A percentile compares a stretch with the other conserved stretches of the same genome.
phyloP scores from a whole-genome alignment of 768 basidiomycete genomes.

The Rickenella mellea region DNA sequence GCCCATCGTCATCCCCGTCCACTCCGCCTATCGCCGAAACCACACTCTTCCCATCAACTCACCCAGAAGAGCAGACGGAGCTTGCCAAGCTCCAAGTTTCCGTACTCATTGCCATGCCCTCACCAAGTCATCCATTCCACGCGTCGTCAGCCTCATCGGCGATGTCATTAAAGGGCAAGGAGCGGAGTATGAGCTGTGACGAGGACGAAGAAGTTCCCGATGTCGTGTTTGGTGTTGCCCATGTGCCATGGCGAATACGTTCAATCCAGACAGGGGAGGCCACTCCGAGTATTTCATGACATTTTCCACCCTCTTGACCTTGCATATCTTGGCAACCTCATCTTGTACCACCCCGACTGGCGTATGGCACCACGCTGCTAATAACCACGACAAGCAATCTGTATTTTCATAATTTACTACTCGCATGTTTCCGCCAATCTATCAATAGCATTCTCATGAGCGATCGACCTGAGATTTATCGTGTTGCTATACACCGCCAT shows the following conservation, averaged over 20 bases:
- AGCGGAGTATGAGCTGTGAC: constrained; percentile 11
- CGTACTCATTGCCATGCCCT: constrained; percentile 52
- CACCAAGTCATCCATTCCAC: constrained; percentile 17
- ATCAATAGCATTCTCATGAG: no score
- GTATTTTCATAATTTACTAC: no score
- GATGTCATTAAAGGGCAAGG: constrained; percentile 14
- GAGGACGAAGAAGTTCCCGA: constrained; percentile 35
- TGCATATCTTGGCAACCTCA: no score
- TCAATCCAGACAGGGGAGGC: no score
- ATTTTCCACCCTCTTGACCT: no score
- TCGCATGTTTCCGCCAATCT: no score
- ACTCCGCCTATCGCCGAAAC: background rate
- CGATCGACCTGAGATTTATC: no score
- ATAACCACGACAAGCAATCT: no score
- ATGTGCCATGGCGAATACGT: constrained; percentile 24
- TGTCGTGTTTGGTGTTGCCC: constrained; percentile 37
- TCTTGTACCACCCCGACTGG: no score
- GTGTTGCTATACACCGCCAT: no score
- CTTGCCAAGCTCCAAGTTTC: constrained; percentile 38
- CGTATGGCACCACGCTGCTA: no score
- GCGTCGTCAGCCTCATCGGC: background rate
- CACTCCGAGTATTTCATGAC: no score
- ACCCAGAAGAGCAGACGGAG: constrained; percentile 5
- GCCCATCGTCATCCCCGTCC: constrained; percentile 1
- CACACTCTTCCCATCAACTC: constrained; percentile 1